A percentile compares a stretch with the other conserved stretches of the same genome.
These are phyloP conservation scores for Kwoniella bestiolae DNA, from an alignment of 768 basidiomycete species.

Conservation along the genomic window DNA sequence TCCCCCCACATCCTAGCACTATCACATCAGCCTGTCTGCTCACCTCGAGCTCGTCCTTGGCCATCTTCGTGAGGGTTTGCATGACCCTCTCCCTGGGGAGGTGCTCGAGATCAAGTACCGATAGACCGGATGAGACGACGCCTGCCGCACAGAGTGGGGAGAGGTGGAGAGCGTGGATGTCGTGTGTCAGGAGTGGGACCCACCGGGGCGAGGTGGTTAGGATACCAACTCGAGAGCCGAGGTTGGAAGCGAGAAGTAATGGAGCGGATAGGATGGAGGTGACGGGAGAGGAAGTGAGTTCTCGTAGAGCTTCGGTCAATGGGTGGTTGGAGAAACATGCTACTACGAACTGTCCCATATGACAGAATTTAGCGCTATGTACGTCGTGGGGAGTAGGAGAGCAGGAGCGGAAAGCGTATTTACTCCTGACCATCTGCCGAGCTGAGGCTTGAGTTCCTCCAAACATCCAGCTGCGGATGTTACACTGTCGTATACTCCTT, in stretches of 20 bases:
- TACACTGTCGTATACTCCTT: conserved; percentile 35
- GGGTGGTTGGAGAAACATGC: background rate
- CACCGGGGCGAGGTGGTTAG: conserved; percentile 46
- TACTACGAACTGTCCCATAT: background rate
- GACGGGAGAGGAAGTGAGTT: conserved; percentile 37
- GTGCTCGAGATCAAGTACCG: conserved; percentile 42
- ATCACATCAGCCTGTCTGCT: conserved; percentile 35
- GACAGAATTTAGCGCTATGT: no score
- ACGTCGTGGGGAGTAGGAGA: no score
- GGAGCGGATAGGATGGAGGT: conserved; percentile 43
- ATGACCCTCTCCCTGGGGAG: conserved; percentile 34
- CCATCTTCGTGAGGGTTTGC: conserved; percentile 15
- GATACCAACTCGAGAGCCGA: conserved; percentile 34
- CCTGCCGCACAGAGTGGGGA: conserved; percentile 27
- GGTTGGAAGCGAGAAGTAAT: conserved; percentile 31
- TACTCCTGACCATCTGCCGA: conserved; percentile 26
- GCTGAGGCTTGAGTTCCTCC: conserved; percentile 23
- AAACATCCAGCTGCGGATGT: conserved; percentile 34
- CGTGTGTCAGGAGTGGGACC: conserved; percentile 45
- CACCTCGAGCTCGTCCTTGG: conserved; percentile 25
- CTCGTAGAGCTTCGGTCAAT: conserved; percentile 27
- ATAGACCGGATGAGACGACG: conserved; percentile 40
- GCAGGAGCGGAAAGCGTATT: no score
- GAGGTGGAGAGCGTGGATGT: conserved; percentile 32
- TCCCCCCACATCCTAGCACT: conserved; percentile 47